A percentile compares a stretch with the other conserved stretches of the same genome.
These are phyloP conservation scores for Aureobasidium sp. DNA, from an alignment of 2,329 filamentous ascomycete genomes.

Conservation along the genomic window DNA sequence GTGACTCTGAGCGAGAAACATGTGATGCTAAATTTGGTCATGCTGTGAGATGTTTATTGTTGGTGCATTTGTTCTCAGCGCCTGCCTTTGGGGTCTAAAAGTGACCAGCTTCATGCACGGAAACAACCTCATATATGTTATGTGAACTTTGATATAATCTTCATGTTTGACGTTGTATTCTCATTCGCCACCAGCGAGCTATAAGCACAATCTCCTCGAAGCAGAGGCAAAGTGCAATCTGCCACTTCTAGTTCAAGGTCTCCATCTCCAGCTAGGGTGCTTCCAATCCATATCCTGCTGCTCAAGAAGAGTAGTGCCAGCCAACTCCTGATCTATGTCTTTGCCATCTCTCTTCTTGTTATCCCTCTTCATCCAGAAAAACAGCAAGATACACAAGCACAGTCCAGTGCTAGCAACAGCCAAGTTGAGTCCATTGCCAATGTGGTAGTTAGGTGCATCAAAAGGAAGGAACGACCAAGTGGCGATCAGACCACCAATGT, in stretches of 20 bases:
- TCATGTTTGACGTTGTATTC: not conserved
- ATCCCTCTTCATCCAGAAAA: slow-evolving; percentile 56
- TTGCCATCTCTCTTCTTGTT: slow-evolving; percentile 52
- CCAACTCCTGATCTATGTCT: slow-evolving; percentile 50
- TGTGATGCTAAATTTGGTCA: not conserved
- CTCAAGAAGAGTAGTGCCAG: slow-evolving; percentile 45
- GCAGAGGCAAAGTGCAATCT: not conserved
- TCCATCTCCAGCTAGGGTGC: slow-evolving; percentile 60
- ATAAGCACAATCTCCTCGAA: not conserved
- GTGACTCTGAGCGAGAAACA: no score
- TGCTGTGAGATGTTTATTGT: not conserved
- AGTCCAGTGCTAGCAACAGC: slow-evolving; percentile 53
- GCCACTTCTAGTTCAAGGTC: slow-evolving; percentile 26
- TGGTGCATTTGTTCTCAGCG: not conserved
- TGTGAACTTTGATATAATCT: not conserved
- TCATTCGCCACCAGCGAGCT: not conserved
- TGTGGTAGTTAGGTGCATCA: slow-evolving; percentile 59
- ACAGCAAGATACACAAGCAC: slow-evolving; percentile 37
- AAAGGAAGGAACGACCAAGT: slow-evolving; percentile 49
- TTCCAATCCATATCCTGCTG: slow-evolving; percentile 58
- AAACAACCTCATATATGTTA: not conserved
- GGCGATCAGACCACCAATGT: slow-evolving; percentile 49
- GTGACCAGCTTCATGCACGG: not conserved
- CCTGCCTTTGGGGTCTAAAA: not conserved
- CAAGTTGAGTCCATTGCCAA: slow-evolving; percentile 65